Evolutionary conservation across 2,329 filamentous ascomycete species (phyloP), one percentile per base, ranked within the genome.

Genomic region (Cephalotrichum gorgonifer): DNA sequence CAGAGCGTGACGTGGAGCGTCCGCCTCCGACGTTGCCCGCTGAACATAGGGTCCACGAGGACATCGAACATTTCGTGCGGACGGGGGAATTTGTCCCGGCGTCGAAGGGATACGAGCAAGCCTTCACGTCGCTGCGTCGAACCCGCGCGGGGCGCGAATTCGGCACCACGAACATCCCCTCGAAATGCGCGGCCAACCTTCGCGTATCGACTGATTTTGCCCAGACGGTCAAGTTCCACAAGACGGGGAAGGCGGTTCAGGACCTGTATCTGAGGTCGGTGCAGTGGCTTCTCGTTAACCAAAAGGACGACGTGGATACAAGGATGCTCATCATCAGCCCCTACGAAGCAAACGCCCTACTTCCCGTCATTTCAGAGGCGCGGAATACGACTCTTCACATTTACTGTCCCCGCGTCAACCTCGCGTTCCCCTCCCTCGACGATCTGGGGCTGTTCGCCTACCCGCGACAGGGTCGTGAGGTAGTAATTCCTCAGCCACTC

Each of bases 321-420:
- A 54, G 15, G 6, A 56, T 79, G n/a, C 52, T 85, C 0, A 61
- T 85, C 22, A 67, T 85, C 55, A 85, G 79, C 53, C 76, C 78
- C 0, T 75, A 62, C 26, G 84, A 87, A 54, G 82, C 77, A 0
- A 67, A 85, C 3, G 14, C 61, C 2, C 60, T 86, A 0, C 53
- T 78, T 0, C 54, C 64, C 0, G 6, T 35, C 0, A 71, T 85
- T 2, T 48, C 53, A 1, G 22, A 43, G 0, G 70, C 62, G 0
- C 49, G 52, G 0, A 42, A 53, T 4, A 69, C 74, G 0, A 58
- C 60, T 0, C 55, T 85, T 43, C 73, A 77, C 55, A 38, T 79
- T 0, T 83, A 81, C 51, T 56, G 71, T 1, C 68, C 78, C 1
- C 66, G 74, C 0, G 58, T 62, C 1, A 70, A 63, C 48, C 57